Percentiles rank a stretch among this genome's conserved stretches.
Conservation (phyloP, 2,329 filamentous ascomycete species). For the Aspergillus felis region DNA sequence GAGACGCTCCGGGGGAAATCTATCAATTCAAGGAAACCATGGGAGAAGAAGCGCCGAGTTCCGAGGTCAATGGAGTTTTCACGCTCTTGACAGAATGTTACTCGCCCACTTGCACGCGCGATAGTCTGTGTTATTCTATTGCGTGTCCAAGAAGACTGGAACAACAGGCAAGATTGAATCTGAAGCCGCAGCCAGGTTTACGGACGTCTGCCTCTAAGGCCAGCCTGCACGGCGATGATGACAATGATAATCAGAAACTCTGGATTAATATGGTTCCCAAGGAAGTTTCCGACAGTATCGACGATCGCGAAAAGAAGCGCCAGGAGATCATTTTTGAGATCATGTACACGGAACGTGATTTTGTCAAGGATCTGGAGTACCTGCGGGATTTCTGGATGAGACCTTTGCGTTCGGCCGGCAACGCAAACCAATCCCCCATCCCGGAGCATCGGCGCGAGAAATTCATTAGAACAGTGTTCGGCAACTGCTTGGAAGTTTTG, state of each 20-base stretch:
- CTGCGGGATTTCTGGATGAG: conserved; percentile 98
- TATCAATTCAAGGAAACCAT: conserved; percentile 95
- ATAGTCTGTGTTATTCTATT: conserved; percentile 96
- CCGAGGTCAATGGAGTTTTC: conserved; percentile 91
- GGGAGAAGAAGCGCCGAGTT: conserved; percentile 65
- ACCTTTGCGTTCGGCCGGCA: conserved; percentile 71
- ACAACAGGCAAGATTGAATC: conserved; percentile 88
- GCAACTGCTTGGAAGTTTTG: conserved; percentile 93
- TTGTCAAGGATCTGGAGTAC: conserved; percentile 98
- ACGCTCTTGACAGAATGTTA: conserved; percentile 96
- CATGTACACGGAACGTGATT: conserved; percentile 97
- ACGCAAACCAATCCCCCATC: conserved; percentile 69
- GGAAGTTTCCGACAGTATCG: conserved; percentile 84
- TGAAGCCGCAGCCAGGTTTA: conserved; percentile 87
- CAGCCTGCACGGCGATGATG: conserved; percentile 74
- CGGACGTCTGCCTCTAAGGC: conserved; percentile 65
- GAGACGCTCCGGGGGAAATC: conserved; percentile 90
- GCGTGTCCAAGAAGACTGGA: conserved; percentile 90
- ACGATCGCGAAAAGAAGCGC: conserved; percentile 90
- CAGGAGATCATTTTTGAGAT: conserved; percentile 98
- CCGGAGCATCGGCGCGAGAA: conserved; percentile 82
- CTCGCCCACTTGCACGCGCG: conserved; percentile 91
- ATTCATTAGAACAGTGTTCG: conserved; percentile 92
- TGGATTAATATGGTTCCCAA: conserved; percentile 99
- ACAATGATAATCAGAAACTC: conserved; percentile 92